phyloP scores from a whole-genome alignment of 495 filamentous ascomycete genomes.

The Neurospora sp. region DNA sequence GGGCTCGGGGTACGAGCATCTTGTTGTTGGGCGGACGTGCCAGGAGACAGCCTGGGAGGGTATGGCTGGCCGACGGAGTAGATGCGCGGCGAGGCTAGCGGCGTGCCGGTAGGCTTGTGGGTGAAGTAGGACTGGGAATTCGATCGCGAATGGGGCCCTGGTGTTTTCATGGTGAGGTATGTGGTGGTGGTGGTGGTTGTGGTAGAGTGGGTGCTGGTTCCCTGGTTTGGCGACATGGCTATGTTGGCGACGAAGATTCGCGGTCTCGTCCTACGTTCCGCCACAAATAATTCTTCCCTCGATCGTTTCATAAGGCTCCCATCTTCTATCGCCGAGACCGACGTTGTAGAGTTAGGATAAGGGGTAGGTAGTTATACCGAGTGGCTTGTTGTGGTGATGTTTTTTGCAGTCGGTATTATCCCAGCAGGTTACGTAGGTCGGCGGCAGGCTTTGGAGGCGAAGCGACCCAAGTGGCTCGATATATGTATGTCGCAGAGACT shows the following conservation, averaged over 20 bases:
- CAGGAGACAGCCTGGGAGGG: conserved; percentile 28
- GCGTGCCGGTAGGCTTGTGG: conserved; percentile 28
- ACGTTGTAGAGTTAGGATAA: background rate
- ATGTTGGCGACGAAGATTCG: conserved; percentile 5
- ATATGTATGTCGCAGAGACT: background rate
- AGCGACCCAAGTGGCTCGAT: background rate
- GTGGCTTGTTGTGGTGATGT: background rate
- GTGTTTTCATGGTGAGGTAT: conserved; percentile 40
- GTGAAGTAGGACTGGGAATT: conserved; percentile 29
- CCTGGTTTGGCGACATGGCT: background rate
- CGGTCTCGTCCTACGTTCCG: background rate
- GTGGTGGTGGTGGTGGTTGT: conserved; percentile 4
- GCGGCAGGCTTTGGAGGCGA: background rate
- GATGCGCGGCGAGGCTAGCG: conserved; percentile 31
- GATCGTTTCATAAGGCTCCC: background rate
- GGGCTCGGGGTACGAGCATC: conserved; percentile 50
- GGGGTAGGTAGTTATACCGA: background rate
- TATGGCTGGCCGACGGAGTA: conserved; percentile 37
- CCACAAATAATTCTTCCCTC: background rate
- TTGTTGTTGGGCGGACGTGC: conserved; percentile 14
- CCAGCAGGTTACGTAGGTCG: background rate
- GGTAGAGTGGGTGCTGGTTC: background rate
- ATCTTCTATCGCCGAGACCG: background rate
- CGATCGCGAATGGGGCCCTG: conserved; percentile 32
- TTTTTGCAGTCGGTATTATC: background rate